phyloP scores from a whole-genome alignment of 805 yeast species.

The Lachancea meyersii region DNA sequence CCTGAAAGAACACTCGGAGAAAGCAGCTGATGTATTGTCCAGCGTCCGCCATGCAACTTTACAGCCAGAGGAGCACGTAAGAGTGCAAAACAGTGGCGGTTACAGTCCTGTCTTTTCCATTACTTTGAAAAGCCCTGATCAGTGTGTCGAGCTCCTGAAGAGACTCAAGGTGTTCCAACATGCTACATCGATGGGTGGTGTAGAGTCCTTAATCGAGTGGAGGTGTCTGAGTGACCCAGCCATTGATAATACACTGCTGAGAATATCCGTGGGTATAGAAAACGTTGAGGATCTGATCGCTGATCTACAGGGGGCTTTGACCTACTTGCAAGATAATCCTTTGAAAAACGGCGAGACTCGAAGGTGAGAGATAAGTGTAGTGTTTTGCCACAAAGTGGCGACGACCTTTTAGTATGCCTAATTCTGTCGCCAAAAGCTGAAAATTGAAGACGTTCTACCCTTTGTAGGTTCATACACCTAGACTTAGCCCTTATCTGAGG shows the following conservation, averaged over 20 bases:
- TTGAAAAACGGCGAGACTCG: too few species aligned
- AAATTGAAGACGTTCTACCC: too few species aligned
- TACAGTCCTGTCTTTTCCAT: constrained; percentile 74
- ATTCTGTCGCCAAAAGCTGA: too few species aligned
- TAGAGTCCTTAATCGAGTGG: constrained; percentile 89
- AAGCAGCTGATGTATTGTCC: constrained; percentile 42
- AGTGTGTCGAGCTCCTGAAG: constrained; percentile 61
- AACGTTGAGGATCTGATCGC: constrained; percentile 66
- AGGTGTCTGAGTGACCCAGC: constrained; percentile 63
- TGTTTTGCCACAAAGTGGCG: too few species aligned
- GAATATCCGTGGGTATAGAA: constrained; percentile 80
- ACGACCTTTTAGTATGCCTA: too few species aligned
- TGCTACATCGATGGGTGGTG: constrained; percentile 91
- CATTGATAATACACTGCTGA: constrained; percentile 51
- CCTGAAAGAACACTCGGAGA: constrained; percentile 44
- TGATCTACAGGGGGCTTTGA: constrained; percentile 63
- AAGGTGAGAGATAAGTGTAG: too few species aligned
- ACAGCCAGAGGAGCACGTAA: constrained; percentile 64
- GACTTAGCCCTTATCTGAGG: too few species aligned
- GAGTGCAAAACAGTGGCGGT: constrained; percentile 59
- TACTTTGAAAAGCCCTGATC: constrained; percentile 41
- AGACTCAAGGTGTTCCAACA: constrained; percentile 69
- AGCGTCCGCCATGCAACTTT: constrained; percentile 66
- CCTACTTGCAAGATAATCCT: too few species aligned
- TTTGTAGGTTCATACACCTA: too few species aligned